Evolutionary conservation across 345 rosid species (phyloP).

Genomic region (Bruguiera sexangula): DNA sequence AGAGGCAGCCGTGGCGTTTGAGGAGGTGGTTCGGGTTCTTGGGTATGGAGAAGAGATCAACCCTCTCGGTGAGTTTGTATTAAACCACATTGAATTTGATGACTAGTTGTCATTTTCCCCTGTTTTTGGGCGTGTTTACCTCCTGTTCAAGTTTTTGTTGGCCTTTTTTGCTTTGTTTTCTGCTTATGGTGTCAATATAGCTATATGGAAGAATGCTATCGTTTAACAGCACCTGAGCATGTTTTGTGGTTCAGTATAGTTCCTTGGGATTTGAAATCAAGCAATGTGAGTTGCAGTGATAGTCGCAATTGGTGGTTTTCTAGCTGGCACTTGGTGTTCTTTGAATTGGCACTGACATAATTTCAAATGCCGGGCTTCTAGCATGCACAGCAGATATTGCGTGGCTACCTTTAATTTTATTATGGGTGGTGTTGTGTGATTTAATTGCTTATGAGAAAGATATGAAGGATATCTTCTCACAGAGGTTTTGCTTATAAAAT

Average conservation of each 20-base stretch:
- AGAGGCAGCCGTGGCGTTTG: conserved; percentile 89
- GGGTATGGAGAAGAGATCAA: conserved; percentile 94
- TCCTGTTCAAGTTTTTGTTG: neutral
- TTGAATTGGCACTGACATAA: neutral
- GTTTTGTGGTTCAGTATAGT: neutral
- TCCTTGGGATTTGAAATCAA: neutral
- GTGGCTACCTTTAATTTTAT: neutral
- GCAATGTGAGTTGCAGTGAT: neutral
- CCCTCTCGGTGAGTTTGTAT: conserved; percentile 72
- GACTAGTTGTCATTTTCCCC: conserved; percentile 18
- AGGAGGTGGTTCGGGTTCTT: conserved; percentile 92
- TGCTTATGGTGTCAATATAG: neutral
- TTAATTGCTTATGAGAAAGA: neutral
- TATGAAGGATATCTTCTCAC: neutral
- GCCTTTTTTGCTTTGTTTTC: neutral
- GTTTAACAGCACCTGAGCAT: neutral
- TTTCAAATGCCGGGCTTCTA: neutral
- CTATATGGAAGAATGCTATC: too few relatives aligned
- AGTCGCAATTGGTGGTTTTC: neutral
- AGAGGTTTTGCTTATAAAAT: neutral
- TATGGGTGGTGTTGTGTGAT: neutral
- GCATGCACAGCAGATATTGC: neutral
- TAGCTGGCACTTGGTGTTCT: neutral
- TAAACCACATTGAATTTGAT: neutral
- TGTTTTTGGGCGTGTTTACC: conserved; percentile 18